A percentile compares a stretch with the other conserved stretches of the same genome.
phyloP scores from a whole-genome alignment of 495 filamentous ascomycete species.

The Tuber aestivum region DNA sequence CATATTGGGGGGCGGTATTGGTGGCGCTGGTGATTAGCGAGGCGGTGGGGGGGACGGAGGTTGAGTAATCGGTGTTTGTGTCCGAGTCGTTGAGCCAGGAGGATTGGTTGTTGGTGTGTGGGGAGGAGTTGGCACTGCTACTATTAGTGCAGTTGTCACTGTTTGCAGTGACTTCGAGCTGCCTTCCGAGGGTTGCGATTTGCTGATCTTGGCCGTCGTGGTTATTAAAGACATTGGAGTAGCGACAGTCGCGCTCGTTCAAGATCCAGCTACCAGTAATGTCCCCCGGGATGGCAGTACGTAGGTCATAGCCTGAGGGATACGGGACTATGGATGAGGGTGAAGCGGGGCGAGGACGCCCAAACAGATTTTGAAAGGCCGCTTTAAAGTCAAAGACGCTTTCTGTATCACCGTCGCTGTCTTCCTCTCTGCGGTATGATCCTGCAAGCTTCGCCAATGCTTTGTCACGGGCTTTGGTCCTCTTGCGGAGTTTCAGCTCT shows the following conservation, averaged over 20 bases:
- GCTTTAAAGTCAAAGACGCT: not conserved
- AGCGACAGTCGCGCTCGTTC: not conserved
- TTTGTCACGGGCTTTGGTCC: constrained; percentile 6
- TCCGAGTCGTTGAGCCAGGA: not conserved
- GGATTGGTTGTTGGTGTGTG: not conserved
- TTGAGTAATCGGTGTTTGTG: not conserved
- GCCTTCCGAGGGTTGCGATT: not conserved
- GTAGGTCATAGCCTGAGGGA: not conserved
- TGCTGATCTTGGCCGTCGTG: not conserved
- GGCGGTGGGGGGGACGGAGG: not conserved
- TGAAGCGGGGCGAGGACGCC: not conserved
- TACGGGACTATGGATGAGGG: not conserved
- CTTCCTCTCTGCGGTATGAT: not conserved
- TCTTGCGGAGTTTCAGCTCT: not conserved
- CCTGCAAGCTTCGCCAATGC: constrained; percentile 22
- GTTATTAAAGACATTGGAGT: not conserved
- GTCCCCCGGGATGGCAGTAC: not conserved
- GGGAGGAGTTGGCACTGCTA: not conserved
- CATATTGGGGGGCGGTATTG: not conserved
- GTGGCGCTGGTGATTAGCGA: not conserved
- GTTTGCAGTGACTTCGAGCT: not conserved
- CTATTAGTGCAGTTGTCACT: not conserved
- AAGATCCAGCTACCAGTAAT: not conserved
- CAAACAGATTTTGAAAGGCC: not conserved
- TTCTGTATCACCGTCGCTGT: not conserved